Percentiles rank a stretch among this genome's conserved stretches.
Conservation (phyloP, 495 filamentous ascomycete species). For the Daldinia caldariorum region DNA sequence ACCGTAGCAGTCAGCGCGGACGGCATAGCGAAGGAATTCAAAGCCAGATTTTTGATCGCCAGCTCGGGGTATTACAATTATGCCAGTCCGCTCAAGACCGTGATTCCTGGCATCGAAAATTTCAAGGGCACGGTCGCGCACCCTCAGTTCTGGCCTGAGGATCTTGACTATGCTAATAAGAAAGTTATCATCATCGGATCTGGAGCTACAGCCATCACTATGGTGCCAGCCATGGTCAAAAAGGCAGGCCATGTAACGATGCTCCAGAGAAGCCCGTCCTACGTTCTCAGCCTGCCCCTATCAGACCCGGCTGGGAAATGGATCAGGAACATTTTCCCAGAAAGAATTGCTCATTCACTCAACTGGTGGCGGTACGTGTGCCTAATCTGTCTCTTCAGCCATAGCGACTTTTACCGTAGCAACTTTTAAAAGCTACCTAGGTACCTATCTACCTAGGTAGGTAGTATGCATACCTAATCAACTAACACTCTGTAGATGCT, state of each 20-base stretch:
- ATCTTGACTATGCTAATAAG: constrained; percentile 61
- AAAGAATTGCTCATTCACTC: constrained; percentile 28
- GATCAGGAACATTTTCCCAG: constrained; percentile 25
- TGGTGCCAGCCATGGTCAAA: constrained; percentile 61
- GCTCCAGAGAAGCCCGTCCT: constrained; percentile 66
- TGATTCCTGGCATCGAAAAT: constrained; percentile 66
- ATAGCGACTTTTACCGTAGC: neutral
- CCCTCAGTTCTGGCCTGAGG: constrained; percentile 70
- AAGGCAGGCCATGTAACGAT: constrained; percentile 63
- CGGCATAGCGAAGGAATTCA: constrained; percentile 56
- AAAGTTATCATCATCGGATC: constrained; percentile 65
- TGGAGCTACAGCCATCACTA: constrained; percentile 66
- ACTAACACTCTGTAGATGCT: constrained; percentile 17
- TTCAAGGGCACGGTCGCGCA: constrained; percentile 66
- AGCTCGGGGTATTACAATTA: constrained; percentile 77
- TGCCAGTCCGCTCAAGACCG: constrained; percentile 61
- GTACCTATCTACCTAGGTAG: too few species aligned
- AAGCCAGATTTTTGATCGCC: constrained; percentile 66
- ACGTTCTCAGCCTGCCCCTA: constrained; percentile 65
- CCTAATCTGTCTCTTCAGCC: constrained; percentile 4
- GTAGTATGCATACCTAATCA: too few species aligned
- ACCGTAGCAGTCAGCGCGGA: constrained; percentile 60
- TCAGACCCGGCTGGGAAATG: constrained; percentile 14
- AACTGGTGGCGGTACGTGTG: constrained; percentile 51
- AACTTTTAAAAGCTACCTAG: neutral